Evolutionary conservation across 164 flowering plant genomes (phyloP).

Genomic region (Litsea cubeba): DNA sequence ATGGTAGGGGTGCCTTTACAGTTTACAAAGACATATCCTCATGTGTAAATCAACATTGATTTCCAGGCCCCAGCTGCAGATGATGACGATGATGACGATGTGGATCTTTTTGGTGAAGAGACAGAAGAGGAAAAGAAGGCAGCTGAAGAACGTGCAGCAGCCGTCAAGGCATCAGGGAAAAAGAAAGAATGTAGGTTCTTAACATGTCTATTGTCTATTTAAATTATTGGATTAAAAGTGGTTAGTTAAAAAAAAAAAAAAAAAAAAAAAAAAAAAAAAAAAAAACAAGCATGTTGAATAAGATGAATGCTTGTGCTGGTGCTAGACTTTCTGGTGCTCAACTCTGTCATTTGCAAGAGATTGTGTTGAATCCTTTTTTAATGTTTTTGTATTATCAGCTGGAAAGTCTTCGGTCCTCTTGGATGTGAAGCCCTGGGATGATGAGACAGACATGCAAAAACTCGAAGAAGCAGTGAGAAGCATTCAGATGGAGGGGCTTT

Average conservation of each 20-base stretch:
- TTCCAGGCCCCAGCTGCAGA: constrained; percentile 56
- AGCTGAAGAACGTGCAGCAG: constrained; percentile 86
- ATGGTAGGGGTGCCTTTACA: not conserved
- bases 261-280: no score
- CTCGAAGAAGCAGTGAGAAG: constrained; percentile 81
- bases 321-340: not conserved
- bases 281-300: no score
- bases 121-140: constrained; percentile 98
- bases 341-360: not conserved
- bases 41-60: not conserved
- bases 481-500: constrained; percentile 60
- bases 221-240: not conserved
- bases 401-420: constrained; percentile 88
- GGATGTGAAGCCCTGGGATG: constrained; percentile 96
- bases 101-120: constrained; percentile 96
- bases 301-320: not conserved
- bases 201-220: no score
- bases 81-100: constrained; percentile 76
- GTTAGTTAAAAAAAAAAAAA: not conserved
- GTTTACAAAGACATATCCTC: not conserved
- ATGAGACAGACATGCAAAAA: constrained; percentile 86
- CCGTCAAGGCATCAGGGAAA: constrained; percentile 69
- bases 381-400: constrained; percentile 34
- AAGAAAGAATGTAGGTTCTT: constrained; percentile 81
- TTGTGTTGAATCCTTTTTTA: not conserved